phyloP scores from a whole-genome alignment of 2,329 filamentous ascomycete genomes.

The Ophiostoma tasmaniense region DNA sequence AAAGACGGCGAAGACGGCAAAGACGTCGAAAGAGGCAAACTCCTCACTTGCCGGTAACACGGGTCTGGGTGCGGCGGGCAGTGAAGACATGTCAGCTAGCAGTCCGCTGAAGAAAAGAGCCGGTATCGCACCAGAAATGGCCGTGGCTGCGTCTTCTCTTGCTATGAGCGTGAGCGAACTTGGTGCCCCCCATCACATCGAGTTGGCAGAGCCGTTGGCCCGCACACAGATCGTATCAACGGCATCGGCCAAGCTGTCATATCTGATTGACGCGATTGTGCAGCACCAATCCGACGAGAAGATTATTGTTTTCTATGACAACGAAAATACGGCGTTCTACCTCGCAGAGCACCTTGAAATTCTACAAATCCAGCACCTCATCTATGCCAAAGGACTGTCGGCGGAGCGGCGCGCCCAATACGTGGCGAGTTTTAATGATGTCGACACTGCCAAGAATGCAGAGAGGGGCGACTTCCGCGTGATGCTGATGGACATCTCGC shows the following conservation, averaged over 20 bases:
- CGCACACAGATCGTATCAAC: slow-evolving; percentile 64
- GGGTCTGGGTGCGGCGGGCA: background rate
- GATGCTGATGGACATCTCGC: slow-evolving; percentile 81
- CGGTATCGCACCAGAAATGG: background rate
- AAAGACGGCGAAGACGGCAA: background rate
- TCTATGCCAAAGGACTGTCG: slow-evolving; percentile 57
- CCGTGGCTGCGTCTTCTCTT: background rate
- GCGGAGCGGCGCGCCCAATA: slow-evolving; percentile 61
- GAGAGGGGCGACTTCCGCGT: slow-evolving; percentile 51
- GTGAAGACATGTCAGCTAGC: background rate
- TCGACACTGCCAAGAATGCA: background rate
- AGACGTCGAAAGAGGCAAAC: background rate
- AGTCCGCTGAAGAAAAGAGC: background rate
- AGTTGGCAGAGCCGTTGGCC: slow-evolving; percentile 41
- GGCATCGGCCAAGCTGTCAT: slow-evolving; percentile 77
- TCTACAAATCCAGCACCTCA: slow-evolving; percentile 52
- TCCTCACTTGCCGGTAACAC: background rate
- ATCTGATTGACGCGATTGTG: slow-evolving; percentile 66
- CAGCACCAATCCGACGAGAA: slow-evolving; percentile 65
- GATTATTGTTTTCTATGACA: slow-evolving; percentile 87
- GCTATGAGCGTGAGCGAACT: background rate
- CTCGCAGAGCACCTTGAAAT: slow-evolving; percentile 75
- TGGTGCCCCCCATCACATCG: background rate
- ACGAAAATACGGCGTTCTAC: slow-evolving; percentile 79
- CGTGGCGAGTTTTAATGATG: slow-evolving; percentile 64